Conservation (phyloP, 345 rosid genomes). For the Combretum micranthum region DNA sequence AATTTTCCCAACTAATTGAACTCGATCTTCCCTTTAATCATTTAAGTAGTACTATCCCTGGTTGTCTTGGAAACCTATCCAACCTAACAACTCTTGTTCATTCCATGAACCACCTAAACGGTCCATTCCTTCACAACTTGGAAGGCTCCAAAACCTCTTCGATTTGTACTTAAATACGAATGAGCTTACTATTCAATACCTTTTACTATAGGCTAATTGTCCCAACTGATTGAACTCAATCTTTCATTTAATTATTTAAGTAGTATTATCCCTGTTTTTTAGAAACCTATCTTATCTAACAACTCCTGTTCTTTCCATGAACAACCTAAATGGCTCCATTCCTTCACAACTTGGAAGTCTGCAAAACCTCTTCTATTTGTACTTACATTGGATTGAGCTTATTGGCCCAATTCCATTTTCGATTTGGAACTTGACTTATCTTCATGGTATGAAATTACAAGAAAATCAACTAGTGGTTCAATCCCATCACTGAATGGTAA, state of each 20-base stretch:
- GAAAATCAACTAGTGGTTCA: not conserved
- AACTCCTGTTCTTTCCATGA: not conserved
- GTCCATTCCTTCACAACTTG: not conserved
- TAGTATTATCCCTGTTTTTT: conserved; percentile 9
- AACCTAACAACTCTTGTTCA: accelerated
- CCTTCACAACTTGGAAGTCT: not conserved
- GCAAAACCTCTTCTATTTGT: not conserved
- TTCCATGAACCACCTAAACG: not conserved
- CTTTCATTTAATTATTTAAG: not conserved
- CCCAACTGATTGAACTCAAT: not conserved
- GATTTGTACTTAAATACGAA: not conserved
- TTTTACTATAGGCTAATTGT: not conserved
- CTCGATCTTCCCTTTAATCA: not conserved
- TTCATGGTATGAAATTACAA: not conserved
- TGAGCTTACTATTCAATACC: not conserved
- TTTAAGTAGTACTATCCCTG: not conserved
- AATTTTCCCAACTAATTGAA: not conserved
- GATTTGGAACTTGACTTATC: not conserved
- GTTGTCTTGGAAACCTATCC: not conserved
- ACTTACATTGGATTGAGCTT: not conserved
- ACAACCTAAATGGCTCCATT: accelerated
- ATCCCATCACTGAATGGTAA: conserved; percentile 6
- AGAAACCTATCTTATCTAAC: not conserved
- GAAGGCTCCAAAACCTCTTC: not conserved
- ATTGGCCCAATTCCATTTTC: not conserved